Evolutionary conservation across 1,284 basidiomycete genomes (phyloP), one percentile per base, ranked within the genome.

Genomic region (Ustilago shanxiensis): DNA sequence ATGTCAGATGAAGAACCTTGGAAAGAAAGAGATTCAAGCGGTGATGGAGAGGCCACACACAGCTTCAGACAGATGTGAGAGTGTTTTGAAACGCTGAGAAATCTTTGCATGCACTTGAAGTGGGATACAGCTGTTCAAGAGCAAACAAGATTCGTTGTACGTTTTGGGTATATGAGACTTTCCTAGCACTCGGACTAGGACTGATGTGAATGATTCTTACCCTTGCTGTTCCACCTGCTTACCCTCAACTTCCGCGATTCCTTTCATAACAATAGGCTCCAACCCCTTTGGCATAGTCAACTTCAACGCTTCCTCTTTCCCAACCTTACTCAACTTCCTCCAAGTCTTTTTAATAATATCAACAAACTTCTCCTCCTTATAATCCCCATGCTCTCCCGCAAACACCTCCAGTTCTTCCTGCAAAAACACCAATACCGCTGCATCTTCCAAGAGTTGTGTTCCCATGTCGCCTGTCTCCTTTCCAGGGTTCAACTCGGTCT

Each of bases 261-360:
- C 75, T 39, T 75, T 66, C 35, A 61, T 50, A 24, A 77, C 72
- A 28, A 79, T 67, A 26, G 45, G 62, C 45, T 70, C 58, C 18
- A 77, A 54, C 1, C 79, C 66, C 5, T 79, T 79, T 0, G 83
- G 79, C 77, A 87, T 82, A 53, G 79, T 79, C 54, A 87, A 66
- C 18, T 84, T 78, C 10, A 81, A 66, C 29, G 81, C 83, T 31
- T 79, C 79, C n/a, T 74, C 56, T 55, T 81, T 79, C 11, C 72
- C 83, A 13, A 70, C 26, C 1, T 65, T 37, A 31, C 80, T 81
- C 44, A 85, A 71, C 61, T 85, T 85, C 20, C 75, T 63, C 83
- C 81, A 85, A 1, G 83, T 85, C 79, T 83, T 83, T 9, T 55
- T 76, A 60, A 85, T 70, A 37, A 85, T 85, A 33, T 81, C 82